phyloP scores from a whole-genome alignment of 1,139 yeast genomes.

The Magnusiomyces ingens region DNA sequence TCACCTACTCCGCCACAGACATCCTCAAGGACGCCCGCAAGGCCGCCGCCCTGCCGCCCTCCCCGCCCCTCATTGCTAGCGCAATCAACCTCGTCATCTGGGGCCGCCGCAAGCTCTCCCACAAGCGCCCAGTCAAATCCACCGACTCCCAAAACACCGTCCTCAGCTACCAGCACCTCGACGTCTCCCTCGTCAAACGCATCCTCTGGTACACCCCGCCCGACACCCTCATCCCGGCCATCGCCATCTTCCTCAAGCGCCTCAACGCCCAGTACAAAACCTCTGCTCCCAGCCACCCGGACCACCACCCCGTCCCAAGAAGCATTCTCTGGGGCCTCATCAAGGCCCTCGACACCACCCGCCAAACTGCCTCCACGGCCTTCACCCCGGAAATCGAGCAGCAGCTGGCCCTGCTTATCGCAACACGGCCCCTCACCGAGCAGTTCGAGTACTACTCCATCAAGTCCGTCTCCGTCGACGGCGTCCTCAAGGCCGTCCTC shows the following conservation, averaged over 20 bases:
- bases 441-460: neutral
- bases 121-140: neutral
- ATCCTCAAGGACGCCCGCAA: neutral
- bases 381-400: constrained; percentile 1
- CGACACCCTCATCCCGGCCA: neutral
- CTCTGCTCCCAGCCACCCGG: neutral
- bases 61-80: neutral
- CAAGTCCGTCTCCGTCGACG: neutral
- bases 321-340: constrained; percentile 1
- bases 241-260: neutral
- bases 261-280: neutral
- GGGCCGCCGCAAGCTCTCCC: neutral
- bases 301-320: neutral
- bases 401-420: neutral
- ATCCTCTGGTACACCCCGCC: neutral
- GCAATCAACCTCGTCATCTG: neutral
- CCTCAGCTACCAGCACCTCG: neutral
- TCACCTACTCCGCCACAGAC: neutral
- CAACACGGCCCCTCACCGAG: neutral
- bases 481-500: neutral
- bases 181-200: neutral
- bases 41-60: neutral
- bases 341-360: neutral
- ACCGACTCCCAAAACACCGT: neutral
- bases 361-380: neutral